These are phyloP conservation scores for Fusarium succisae DNA, from an alignment of 2,329 filamentous ascomycete genomes.

Conservation along the genomic window DNA sequence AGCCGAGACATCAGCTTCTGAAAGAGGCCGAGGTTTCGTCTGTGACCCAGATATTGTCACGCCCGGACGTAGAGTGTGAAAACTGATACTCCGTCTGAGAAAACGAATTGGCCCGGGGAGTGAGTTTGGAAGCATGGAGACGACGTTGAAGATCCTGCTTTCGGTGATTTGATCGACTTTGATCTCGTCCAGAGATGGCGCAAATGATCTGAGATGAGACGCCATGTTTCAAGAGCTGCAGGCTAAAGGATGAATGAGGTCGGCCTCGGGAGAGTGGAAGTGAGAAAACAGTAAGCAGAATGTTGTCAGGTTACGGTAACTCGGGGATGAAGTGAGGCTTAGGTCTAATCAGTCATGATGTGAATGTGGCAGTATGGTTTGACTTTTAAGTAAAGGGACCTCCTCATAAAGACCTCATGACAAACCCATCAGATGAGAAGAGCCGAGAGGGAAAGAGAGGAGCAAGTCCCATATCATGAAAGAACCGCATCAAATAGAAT, in stretches of 20 bases:
- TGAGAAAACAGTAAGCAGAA: not conserved
- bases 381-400: not conserved
- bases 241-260: not conserved
- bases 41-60: conserved; percentile 18
- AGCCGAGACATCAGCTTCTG: conserved; percentile 29
- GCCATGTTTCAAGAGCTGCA: conserved; percentile 18
- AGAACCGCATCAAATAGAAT: conserved; percentile 18
- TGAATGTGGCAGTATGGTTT: not conserved
- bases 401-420: not conserved
- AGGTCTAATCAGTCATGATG: conserved; percentile 13
- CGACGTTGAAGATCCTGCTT: conserved; percentile 57
- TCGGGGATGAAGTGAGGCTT: not conserved
- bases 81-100: conserved; percentile 53
- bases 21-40: conserved; percentile 30
- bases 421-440: not conserved
- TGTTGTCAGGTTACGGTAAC: not conserved
- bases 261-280: not conserved
- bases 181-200: conserved; percentile 41
- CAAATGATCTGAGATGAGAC: conserved; percentile 24
- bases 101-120: conserved; percentile 62
- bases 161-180: conserved; percentile 47
- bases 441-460: not conserved
- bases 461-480: conserved; percentile 2
- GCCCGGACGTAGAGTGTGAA: conserved; percentile 39
- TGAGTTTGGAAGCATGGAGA: conserved; percentile 62